Evolutionary conservation across 768 basidiomycete species (phyloP).

Genomic region (Naganishia vishniacii): DNA sequence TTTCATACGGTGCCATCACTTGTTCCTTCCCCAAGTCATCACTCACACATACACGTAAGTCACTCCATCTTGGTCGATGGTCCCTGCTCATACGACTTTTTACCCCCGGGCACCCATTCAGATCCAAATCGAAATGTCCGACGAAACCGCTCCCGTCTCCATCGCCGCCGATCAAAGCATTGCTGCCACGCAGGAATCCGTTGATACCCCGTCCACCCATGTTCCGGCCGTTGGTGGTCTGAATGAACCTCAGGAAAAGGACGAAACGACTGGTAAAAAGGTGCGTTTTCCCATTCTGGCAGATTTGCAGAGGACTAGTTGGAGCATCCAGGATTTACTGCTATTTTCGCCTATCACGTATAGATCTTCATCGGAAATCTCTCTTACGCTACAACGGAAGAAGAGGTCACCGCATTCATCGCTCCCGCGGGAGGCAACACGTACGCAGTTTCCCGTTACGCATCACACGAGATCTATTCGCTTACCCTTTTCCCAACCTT

Average conservation of each 20-base stretch:
- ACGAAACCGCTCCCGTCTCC: constrained; percentile 18
- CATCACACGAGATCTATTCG: neutral
- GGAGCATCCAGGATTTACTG: no score
- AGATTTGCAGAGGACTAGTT: no score
- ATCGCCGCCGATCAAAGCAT: constrained; percentile 17
- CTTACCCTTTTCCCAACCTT: neutral
- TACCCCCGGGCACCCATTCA: neutral
- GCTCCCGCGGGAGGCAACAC: constrained; percentile 37
- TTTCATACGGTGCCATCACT: no score
- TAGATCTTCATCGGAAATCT: constrained; percentile 49
- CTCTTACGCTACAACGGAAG: constrained; percentile 41
- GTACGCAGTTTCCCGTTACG: constrained; percentile 32
- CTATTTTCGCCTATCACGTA: neutral
- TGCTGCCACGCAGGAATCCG: neutral
- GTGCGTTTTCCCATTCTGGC: no score
- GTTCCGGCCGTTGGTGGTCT: constrained; percentile 9
- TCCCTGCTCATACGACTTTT: no score
- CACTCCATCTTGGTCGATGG: no score
- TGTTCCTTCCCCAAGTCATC: no score
- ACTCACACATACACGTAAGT: no score
- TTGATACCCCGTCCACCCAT: constrained; percentile 13
- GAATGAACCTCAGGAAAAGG: constrained; percentile 12
- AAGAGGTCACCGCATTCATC: constrained; percentile 39
- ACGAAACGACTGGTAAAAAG: constrained; percentile 22
- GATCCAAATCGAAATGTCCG: constrained; percentile 10